Base-by-base conservation (phyloP, 2,329 filamentous ascomycete genomes). In the Colletotrichum noveboracense region DNA sequence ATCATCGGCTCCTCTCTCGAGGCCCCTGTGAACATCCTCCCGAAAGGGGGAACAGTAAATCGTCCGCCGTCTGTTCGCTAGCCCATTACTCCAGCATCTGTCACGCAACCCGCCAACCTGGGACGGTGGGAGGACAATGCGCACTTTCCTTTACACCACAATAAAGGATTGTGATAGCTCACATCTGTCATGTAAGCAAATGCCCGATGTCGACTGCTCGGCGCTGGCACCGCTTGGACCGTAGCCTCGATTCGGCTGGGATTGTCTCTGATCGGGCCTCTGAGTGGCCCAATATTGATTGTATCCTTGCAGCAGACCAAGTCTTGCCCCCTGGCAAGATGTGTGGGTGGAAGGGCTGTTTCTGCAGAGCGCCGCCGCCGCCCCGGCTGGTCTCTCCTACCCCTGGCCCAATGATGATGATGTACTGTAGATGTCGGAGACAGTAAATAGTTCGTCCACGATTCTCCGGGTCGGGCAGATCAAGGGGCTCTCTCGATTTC, bases 281-380 rank as follows among this genome's bases (percentile, higher is more conserved):
- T 62, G 32, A 72, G 73, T 58, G 70, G 58, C 70, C 65, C 58
- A 75, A 73, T 75, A 75, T 68, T 73, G 58, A 21, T 60, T 52
- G 30, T 21, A 75, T 75, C 74, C 70, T 75, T 75, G 74, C 74
- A 52, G 43, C 43, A 75, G 56, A 16, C 65, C 55, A 66, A 56
- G 21, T 28, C 48, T 61, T 65, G 58, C 64, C 70, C 43, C 73
- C 69, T 75, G 69, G 70, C 69, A 68, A 48, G 26, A 65, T 21
- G n/a, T 52, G 43, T 52, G 43, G 43, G 43, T 52, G 55, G 52
- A 36, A 52, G 66, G 55, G 56, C 64, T 68, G 43, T 56, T 75
- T 72, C 69, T 75, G 56, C 26, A 64, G n/a, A 67, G 30, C 61
- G 30, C 61, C n/a, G 43, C 43, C 43, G n/a, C 43, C 43, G 43